Base-by-base conservation (phyloP, 257 asterid genomes). In the Solanum piurae region DNA sequence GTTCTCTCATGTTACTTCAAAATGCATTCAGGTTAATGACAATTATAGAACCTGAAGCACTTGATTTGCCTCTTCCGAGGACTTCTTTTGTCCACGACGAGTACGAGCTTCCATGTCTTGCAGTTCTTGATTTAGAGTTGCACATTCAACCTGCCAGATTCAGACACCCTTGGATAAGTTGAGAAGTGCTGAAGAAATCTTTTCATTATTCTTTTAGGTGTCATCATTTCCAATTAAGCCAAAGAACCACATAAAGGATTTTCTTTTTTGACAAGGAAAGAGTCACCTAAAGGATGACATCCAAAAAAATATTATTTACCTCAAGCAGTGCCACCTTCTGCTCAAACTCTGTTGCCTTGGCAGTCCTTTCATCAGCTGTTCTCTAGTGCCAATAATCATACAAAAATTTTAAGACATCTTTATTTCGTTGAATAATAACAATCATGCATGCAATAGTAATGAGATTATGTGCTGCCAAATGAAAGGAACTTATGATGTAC, bases 291-390 rank as follows among this genome's bases (percentile, higher is more conserved):
- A 29, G 86, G 29, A 89, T 90, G 69, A 16, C 69, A 49, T 46
- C 42, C 58, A 52, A 82, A 27, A 82, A 49, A 31, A 16, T 49
- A 49, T 49, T 82, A 4, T 31, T 46, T 93, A 98, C 99, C 99
- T 98, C 99, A 85, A 98, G 99, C 93, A 95, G 92, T 88, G 95
- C 98, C 83, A 94, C 95, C 92, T 96, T 98, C 92, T 96, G 99
- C 95, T 98, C 99, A 93, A 98, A 98, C 62, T 98, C 99, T 71
- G 97, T 92, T 85, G 98, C 96, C 93, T 94, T 98, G 76, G 97
- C 90, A 88, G 98, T 94, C 91, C 98, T 93, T 73, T 96, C 99
- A 92, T 96, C 99, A 86, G 98, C 98, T 87, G 95, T 91, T 90
- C 99, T 96, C 99, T 96, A 94, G 87, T 89, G 91, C 4, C 86